Evolutionary conservation across 495 filamentous ascomycete genomes (phyloP).

Genomic region (Platismatia glauca): DNA sequence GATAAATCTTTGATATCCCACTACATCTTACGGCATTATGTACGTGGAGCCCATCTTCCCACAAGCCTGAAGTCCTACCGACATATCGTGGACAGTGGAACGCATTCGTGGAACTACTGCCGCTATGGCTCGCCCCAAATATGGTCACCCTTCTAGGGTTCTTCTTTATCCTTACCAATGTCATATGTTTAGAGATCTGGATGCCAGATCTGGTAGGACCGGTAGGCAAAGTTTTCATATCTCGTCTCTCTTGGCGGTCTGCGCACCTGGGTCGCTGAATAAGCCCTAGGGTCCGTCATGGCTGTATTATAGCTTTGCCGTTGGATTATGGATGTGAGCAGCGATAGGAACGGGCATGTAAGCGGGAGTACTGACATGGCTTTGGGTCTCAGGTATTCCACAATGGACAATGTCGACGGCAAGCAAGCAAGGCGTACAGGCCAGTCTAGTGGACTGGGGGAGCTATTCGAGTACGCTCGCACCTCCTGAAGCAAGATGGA

Average conservation of each 20-base stretch:
- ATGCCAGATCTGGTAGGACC: constrained; percentile 92
- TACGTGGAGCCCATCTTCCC: constrained; percentile 39
- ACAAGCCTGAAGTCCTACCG: constrained; percentile 1
- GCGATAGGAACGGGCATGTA: not conserved
- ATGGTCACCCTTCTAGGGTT: constrained; percentile 96
- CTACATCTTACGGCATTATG: constrained; percentile 90
- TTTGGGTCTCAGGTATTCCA: constrained; percentile 61
- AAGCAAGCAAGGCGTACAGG: constrained; percentile 94
- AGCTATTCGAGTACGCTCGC: constrained; percentile 76
- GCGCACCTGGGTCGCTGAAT: constrained; percentile 24
- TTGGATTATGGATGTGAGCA: constrained; percentile 81
- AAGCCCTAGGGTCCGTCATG: constrained; percentile 64
- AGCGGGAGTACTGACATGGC: constrained; percentile 20
- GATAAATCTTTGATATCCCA: constrained; percentile 92
- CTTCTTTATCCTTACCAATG: constrained; percentile 83
- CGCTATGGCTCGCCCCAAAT: constrained; percentile 94
- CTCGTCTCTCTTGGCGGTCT: not conserved
- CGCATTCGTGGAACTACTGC: constrained; percentile 84
- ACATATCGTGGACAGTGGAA: constrained; percentile 64
- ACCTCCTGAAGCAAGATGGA: constrained; percentile 23
- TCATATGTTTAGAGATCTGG: constrained; percentile 66
- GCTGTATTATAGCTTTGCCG: constrained; percentile 90
- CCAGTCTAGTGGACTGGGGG: constrained; percentile 86
- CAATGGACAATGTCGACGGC: constrained; percentile 96
- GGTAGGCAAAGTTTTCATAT: constrained; percentile 39